A percentile compares a stretch with the other conserved stretches of the same genome.
These are phyloP conservation scores for Auxenochlorella pyrenoidosa DNA, from an alignment of 139 green algal species.

Conservation along the genomic window DNA sequence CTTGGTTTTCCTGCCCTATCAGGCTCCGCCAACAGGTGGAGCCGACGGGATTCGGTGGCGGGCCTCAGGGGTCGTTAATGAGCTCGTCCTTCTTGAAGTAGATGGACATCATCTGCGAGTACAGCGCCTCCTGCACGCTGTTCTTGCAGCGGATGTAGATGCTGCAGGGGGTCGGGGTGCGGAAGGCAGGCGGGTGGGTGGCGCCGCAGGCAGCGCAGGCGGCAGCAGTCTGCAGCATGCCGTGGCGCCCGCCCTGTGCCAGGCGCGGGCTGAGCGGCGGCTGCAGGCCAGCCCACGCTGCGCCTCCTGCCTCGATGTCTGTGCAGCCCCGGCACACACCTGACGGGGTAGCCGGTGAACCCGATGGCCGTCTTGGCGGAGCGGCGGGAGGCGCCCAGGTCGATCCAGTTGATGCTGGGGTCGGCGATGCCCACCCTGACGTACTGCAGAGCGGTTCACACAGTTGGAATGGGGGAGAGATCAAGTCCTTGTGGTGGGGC, in stretches of 20 bases:
- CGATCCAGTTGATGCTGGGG: slow-evolving; percentile 52
- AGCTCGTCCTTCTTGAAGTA: slow-evolving; percentile 49
- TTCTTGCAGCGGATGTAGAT: slow-evolving; percentile 58
- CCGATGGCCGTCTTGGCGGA: slow-evolving; percentile 48
- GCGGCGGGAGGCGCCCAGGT: slow-evolving; percentile 44
- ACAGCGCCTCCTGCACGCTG: slow-evolving; percentile 41
- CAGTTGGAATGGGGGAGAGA: neutral
- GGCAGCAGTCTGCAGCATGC: neutral
- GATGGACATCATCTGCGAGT: slow-evolving; percentile 28
- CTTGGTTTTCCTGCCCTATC: no score
- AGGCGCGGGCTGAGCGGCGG: no score
- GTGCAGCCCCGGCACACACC: neutral
- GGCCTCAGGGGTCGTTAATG: slow-evolving; percentile 40
- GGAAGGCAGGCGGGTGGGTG: neutral
- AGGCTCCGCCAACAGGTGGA: no score
- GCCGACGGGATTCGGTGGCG: no score
- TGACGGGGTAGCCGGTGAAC: slow-evolving; percentile 45
- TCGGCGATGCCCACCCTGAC: slow-evolving; percentile 44
- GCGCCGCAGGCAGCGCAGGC: neutral
- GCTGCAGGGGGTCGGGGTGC: neutral
- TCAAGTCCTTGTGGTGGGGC: neutral
- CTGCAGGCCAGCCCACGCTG: neutral
- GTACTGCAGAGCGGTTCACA: slow-evolving; percentile 4
- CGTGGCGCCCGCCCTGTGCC: no score
- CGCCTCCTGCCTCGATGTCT: neutral